Percentiles rank a stretch among this genome's conserved stretches.
Conservation (phyloP, 2,329 filamentous ascomycete species). For the Colletotrichum camelliae region DNA sequence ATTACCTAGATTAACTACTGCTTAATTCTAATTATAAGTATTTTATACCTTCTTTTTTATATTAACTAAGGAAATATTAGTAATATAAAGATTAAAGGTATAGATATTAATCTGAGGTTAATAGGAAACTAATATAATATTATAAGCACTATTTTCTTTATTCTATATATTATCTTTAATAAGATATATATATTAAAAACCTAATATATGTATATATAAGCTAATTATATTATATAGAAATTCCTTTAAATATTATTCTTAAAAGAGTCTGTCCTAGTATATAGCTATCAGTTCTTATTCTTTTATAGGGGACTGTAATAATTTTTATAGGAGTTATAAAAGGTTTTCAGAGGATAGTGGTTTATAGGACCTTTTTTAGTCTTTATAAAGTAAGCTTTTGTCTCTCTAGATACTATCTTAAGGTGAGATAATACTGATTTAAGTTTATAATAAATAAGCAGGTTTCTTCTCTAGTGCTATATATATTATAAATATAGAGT, state of each 20-base stretch:
- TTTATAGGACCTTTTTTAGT: neutral
- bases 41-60: constrained; percentile 24
- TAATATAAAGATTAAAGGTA: constrained; percentile 11
- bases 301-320: constrained; percentile 28
- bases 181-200: constrained; percentile 30
- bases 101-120: neutral
- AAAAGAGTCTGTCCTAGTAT: constrained; percentile 57
- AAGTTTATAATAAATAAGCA: neutral
- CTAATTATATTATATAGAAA: constrained; percentile 34
- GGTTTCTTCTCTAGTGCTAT: constrained; percentile 36
- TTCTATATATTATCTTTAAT: constrained; percentile 63
- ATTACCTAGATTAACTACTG: constrained; percentile 23
- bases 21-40: constrained; percentile 20
- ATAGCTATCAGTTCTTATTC: constrained; percentile 42
- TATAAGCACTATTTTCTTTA: constrained; percentile 8
- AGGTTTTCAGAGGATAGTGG: constrained; percentile 29
- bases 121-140: constrained; percentile 9
- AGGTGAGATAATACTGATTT: neutral
- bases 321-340: constrained; percentile 24
- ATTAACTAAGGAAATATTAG: constrained; percentile 22
- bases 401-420: neutral
- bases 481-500: no score
- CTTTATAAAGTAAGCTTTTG: neutral
- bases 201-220: constrained; percentile 27
- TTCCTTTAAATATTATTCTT: constrained; percentile 67